Percentiles rank a stretch among this genome's conserved stretches.
phyloP scores from a whole-genome alignment of 2,329 filamentous ascomycete species.

The Furcasterigmium sp. region DNA sequence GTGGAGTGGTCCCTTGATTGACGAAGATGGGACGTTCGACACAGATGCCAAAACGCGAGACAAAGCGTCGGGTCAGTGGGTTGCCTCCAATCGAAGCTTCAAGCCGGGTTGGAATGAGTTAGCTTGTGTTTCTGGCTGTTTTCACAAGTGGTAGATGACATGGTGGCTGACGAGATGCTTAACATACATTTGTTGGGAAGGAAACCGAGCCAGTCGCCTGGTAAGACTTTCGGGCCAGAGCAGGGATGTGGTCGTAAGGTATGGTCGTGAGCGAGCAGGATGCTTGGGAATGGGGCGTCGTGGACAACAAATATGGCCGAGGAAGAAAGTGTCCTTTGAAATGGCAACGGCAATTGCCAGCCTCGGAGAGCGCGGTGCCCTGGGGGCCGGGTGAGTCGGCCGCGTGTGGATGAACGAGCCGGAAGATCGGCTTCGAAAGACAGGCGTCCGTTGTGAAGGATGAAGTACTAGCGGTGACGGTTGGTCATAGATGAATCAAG shows the following conservation, averaged over 20 bases:
- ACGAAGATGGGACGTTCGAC: neutral
- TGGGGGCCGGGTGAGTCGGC: neutral
- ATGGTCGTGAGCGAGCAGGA: too few species aligned
- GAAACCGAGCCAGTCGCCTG: too few species aligned
- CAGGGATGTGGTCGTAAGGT: too few species aligned
- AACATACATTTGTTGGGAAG: too few species aligned
- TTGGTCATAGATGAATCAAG: conserved; percentile 1
- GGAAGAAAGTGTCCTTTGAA: too few species aligned
- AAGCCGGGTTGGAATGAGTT: neutral
- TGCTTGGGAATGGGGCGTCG: too few species aligned
- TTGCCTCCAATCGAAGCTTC: neutral
- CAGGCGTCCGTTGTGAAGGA: conserved; percentile 1
- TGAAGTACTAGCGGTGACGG: neutral
- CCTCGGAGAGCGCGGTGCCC: neutral
- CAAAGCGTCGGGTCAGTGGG: neutral
- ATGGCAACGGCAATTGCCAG: neutral
- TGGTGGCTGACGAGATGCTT: too few species aligned
- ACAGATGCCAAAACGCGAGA: neutral
- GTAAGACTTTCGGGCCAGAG: too few species aligned
- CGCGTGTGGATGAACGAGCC: neutral
- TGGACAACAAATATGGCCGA: too few species aligned
- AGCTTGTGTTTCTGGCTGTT: too few species aligned
- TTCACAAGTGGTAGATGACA: too few species aligned
- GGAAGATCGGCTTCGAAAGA: neutral
- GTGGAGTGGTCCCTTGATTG: neutral